These are phyloP conservation scores for Ophiostoma fasciatum DNA, from an alignment of 2,329 filamentous ascomycete genomes.

Conservation along the genomic window DNA sequence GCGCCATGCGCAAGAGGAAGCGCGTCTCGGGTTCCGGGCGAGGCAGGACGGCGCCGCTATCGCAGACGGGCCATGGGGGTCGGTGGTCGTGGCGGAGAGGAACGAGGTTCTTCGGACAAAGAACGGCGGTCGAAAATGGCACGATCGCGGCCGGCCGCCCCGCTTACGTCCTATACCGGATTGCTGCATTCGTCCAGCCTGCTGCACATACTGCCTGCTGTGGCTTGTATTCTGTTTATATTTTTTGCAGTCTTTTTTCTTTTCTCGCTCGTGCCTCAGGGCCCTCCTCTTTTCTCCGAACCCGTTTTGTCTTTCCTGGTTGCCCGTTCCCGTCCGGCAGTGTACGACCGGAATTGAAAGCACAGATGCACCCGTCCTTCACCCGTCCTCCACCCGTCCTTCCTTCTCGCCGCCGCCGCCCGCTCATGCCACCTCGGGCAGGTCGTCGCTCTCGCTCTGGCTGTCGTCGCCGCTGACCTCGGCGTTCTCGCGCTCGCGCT, in stretches of 20 bases:
- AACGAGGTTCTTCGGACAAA: neutral
- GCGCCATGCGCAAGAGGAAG: conserved; percentile 2
- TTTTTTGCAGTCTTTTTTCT: neutral
- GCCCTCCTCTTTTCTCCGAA: no score
- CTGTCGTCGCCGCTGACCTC: conserved; percentile 97
- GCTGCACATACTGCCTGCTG: no score
- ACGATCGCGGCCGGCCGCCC: no score
- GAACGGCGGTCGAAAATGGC: neutral
- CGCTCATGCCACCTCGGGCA: conserved; percentile 29
- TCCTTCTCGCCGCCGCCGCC: no score
- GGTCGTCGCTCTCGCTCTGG: conserved; percentile 88
- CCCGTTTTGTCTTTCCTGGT: neutral
- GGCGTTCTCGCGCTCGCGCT: conserved; percentile 93
- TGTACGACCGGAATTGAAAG: no score
- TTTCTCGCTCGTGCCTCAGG: no score
- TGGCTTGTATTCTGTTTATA: neutral
- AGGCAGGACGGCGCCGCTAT: no score
- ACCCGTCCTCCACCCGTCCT: no score
- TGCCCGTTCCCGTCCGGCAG: neutral
- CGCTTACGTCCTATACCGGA: neutral
- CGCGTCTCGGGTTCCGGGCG: no score
- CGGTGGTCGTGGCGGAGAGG: neutral
- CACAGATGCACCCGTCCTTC: no score
- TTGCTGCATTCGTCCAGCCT: no score
- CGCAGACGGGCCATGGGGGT: no score